Evolutionary conservation across 2,329 filamentous ascomycete species (phyloP), one percentile per base, ranked within the genome.

Genomic region (Ramularia endophylla): DNA sequence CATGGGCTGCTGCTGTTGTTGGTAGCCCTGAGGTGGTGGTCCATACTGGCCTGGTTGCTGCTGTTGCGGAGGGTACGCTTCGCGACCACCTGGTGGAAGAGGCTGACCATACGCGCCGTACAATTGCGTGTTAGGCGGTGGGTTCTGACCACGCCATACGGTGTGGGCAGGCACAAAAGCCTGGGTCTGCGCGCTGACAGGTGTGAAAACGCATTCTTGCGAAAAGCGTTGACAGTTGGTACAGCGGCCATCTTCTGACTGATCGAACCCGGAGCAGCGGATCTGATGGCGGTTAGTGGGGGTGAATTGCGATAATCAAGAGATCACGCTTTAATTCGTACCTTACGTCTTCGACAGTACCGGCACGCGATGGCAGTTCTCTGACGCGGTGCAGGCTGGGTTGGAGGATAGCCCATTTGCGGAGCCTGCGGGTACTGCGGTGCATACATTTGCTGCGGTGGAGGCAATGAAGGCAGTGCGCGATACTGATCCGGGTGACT

Each of bases 191-290:
- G 81, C 82, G 3, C 80, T 85, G 17, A 87, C 82, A 2, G 83
- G 82, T 1, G 81, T 85, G 64, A 87, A 87, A 64, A 87, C 78
- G 65, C 83, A 87, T 59, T 85, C 81, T 63, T 86, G 82, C 51
- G 82, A 81, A 66, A 86, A 87, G 35, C 82, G 73, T 50, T 80
- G 72, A 59, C 82, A 87, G 61, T 86, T 86, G 56, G 73, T 77
- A 69, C 82, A 87, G 46, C 81, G 77, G 45, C 83, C 83, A 62
- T 85, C 80, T 28, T 81, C 77, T 28, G 80, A 83, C 42, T 75
- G 77, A 56, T 85, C 82, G 59, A 85, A 87, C 19, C 82, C 83
- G 3, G 82, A 85, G 69, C 82, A 87, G 45, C 83, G 80, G 61
- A 86, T 85, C 82, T 86, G 62, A 7, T 18, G 29, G 46, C 18